Conservation (phyloP, 768 basidiomycete genomes). For the Boletus rex-veris region DNA sequence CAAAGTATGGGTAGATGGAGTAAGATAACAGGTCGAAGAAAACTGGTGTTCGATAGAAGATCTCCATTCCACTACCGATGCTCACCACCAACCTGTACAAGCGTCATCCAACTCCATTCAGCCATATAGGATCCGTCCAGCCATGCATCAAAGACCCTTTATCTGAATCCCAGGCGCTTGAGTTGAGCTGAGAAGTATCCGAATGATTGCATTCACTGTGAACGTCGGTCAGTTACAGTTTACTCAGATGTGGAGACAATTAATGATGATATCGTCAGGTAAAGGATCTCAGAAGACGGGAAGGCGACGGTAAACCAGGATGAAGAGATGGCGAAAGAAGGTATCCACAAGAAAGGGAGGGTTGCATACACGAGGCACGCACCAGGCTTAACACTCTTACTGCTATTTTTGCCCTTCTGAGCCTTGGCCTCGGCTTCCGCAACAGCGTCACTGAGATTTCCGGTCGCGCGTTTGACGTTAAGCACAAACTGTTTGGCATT, state of each 20-base stretch:
- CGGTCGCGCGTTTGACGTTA: slow-evolving; percentile 71
- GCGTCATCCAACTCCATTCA: slow-evolving; percentile 3
- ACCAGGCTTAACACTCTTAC: slow-evolving; percentile 46
- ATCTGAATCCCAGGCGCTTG: slow-evolving; percentile 90
- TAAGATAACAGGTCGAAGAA: too few species aligned
- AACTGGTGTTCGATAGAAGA: too few species aligned
- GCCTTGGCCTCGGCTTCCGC: slow-evolving; percentile 38
- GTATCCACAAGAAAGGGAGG: background rate
- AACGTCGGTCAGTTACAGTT: slow-evolving; percentile 11
- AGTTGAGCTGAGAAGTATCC: slow-evolving; percentile 79
- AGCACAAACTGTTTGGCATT: slow-evolving; percentile 77
- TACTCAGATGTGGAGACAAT: background rate
- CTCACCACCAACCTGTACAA: slow-evolving; percentile 22
- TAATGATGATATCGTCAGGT: background rate
- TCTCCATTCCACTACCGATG: background rate
- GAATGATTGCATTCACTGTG: slow-evolving; percentile 70
- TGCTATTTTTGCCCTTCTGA: slow-evolving; percentile 35
- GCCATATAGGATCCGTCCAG: background rate
- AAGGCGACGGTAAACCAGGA: background rate
- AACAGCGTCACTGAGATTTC: slow-evolving; percentile 53
- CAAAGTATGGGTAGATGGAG: too few species aligned
- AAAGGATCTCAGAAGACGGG: background rate
- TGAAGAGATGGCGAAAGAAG: background rate
- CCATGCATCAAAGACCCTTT: slow-evolving; percentile 56
- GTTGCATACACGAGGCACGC: slow-evolving; percentile 8